A percentile compares a stretch with the other conserved stretches of the same genome.
Evolutionary conservation across 2,329 filamentous ascomycete genomes (phyloP).

Genomic region (Calonectria pseudoreteaudii): DNA sequence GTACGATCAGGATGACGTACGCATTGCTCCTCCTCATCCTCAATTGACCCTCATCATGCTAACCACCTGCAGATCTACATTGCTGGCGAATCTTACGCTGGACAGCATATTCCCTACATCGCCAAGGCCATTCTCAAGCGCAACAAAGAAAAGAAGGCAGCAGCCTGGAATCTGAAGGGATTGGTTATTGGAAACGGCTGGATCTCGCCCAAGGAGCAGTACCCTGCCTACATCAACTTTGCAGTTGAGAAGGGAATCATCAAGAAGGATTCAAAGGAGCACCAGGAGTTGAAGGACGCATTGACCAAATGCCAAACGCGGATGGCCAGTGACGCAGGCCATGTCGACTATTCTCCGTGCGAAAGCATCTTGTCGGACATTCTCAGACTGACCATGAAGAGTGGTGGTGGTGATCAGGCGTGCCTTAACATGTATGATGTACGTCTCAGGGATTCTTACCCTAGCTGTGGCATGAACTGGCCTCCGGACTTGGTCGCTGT

Average conservation of each 20-base stretch:
- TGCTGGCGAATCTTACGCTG: slow-evolving; percentile 95
- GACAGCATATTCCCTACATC: slow-evolving; percentile 97
- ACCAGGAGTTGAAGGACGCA: slow-evolving; percentile 75
- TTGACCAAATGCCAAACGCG: slow-evolving; percentile 77
- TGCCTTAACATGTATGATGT: slow-evolving; percentile 99
- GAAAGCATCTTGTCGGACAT: slow-evolving; percentile 82
- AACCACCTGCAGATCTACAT: slow-evolving; percentile 79
- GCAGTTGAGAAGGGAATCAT: slow-evolving; percentile 83
- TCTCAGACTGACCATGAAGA: slow-evolving; percentile 70
- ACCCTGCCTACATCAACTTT: slow-evolving; percentile 85
- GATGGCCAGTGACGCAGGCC: slow-evolving; percentile 57
- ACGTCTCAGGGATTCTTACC: slow-evolving; percentile 81
- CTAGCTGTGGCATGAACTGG: slow-evolving; percentile 97
- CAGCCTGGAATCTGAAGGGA: slow-evolving; percentile 81
- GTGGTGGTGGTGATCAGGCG: slow-evolving; percentile 62
- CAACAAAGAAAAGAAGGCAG: slow-evolving; percentile 72
- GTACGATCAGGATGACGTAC: slow-evolving; percentile 90
- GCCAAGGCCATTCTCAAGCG: slow-evolving; percentile 89
- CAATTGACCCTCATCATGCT: slow-evolving; percentile 25
- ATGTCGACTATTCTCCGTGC: slow-evolving; percentile 78
- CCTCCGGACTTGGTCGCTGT: slow-evolving; percentile 85
- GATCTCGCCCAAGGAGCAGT: slow-evolving; percentile 93
- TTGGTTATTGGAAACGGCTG: slow-evolving; percentile 97
- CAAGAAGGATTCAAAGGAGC: slow-evolving; percentile 71
- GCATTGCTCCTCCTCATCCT: slow-evolving; percentile 49